Percentiles rank a stretch among this genome's conserved stretches.
Conservation (phyloP, 2,329 filamentous ascomycete genomes). For the Trichoderma endophyticum region DNA sequence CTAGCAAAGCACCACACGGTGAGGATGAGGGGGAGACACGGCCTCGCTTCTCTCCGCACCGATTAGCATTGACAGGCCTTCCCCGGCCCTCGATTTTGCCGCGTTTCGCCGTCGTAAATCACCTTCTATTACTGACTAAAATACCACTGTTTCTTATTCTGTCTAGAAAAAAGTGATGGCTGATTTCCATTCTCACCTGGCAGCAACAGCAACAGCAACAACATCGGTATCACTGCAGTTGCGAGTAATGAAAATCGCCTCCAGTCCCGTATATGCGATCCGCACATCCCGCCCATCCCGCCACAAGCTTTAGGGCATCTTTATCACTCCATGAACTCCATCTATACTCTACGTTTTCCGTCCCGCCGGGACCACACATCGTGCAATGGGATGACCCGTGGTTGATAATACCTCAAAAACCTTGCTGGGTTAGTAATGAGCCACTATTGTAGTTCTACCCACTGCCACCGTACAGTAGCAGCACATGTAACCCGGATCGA, state of each 20-base stretch:
- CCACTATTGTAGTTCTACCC: too few relatives aligned
- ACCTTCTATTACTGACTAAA: neutral
- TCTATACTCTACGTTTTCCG: neutral
- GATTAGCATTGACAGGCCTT: conserved; percentile 14
- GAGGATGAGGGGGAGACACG: neutral
- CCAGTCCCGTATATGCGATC: neutral
- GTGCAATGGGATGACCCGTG: neutral
- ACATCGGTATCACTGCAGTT: neutral
- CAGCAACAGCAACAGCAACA: neutral
- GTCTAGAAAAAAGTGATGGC: neutral
- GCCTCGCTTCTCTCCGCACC: conserved; percentile 14
- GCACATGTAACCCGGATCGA: neutral
- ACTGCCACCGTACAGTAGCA: neutral
- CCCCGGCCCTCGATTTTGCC: neutral
- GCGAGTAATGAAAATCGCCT: neutral
- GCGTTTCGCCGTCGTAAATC: neutral
- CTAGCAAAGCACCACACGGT: neutral
- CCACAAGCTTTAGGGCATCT: neutral
- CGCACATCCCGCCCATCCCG: neutral
- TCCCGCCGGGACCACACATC: neutral
- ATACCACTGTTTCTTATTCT: neutral
- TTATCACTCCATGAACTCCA: neutral
- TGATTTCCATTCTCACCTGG: neutral
- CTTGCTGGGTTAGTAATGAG: neutral
- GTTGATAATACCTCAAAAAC: neutral